phyloP scores from a whole-genome alignment of 2,329 filamentous ascomycete species.

The Endoconidiophora polonica region DNA sequence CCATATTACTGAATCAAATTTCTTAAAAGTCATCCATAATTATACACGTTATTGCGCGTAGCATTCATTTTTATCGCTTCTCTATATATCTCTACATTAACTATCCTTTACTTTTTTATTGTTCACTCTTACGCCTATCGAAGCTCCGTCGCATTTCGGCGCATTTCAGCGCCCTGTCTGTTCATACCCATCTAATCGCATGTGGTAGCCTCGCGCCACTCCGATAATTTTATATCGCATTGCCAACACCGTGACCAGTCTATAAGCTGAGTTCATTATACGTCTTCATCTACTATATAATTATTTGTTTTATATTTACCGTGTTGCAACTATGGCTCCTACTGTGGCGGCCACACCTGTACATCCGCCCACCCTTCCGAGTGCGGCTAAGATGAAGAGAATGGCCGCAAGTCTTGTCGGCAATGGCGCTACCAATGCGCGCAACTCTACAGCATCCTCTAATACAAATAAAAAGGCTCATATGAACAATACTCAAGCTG shows the following conservation, averaged over 20 bases:
- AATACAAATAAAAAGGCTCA: slow-evolving; percentile 39
- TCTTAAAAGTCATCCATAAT: too few relatives aligned
- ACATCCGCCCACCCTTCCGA: slow-evolving; percentile 20
- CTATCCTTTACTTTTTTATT: not conserved
- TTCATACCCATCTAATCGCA: not conserved
- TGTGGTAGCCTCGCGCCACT: slow-evolving; percentile 4
- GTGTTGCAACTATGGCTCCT: slow-evolving; percentile 31
- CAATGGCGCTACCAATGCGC: slow-evolving; percentile 37
- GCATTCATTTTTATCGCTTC: not conserved
- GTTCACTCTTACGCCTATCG: slow-evolving; percentile 5
- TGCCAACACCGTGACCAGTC: not conserved
- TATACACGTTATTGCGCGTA: too few relatives aligned
- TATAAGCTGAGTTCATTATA: not conserved
- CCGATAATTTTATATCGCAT: not conserved
- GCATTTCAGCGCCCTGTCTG: slow-evolving; percentile 9
- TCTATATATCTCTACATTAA: not conserved
- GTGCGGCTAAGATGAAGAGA: slow-evolving; percentile 46
- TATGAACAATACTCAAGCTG: slow-evolving; percentile 26
- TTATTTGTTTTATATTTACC: not conserved
- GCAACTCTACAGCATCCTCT: slow-evolving; percentile 41
- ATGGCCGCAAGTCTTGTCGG: slow-evolving; percentile 51
- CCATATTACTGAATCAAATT: not conserved
- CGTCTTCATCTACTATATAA: not conserved
- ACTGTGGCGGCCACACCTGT: slow-evolving; percentile 33
- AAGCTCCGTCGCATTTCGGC: slow-evolving; percentile 6